These are phyloP conservation scores for Diplodia seriata DNA, from an alignment of 2,329 filamentous ascomycete genomes.

Conservation along the genomic window DNA sequence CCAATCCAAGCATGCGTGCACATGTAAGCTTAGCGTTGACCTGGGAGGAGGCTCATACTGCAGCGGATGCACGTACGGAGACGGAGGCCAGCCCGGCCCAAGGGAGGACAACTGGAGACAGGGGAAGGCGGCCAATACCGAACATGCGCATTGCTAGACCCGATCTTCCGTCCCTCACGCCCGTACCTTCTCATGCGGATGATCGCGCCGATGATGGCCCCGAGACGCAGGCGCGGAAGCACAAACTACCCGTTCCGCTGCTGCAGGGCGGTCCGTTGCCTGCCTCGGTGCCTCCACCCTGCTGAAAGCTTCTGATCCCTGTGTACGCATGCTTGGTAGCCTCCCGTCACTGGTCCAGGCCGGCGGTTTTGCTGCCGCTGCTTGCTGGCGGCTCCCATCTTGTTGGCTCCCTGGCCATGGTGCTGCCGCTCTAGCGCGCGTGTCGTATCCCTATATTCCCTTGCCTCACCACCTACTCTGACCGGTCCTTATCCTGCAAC, in stretches of 20 bases:
- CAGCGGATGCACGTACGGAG: not conserved
- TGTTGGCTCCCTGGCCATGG: not conserved
- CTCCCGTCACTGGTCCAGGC: constrained; percentile 1
- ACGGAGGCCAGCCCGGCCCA: constrained; percentile 1
- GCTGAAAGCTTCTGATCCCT: not conserved
- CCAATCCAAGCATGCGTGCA: too few relatives aligned
- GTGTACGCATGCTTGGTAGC: not conserved
- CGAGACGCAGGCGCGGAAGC: constrained; percentile 26
- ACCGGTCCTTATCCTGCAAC: constrained; percentile 4
- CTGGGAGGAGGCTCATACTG: not conserved
- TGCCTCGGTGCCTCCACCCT: not conserved
- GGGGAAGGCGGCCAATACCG: constrained; percentile 17
- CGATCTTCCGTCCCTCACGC: constrained; percentile 12
- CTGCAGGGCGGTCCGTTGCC: constrained; percentile 23
- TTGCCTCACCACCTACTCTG: constrained; percentile 3
- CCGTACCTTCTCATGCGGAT: constrained; percentile 11
- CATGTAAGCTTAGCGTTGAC: not conserved
- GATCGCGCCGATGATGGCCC: constrained; percentile 29
- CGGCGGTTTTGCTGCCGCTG: not conserved
- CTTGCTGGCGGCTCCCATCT: not conserved
- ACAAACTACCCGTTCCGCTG: constrained; percentile 25
- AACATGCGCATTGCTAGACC: not conserved
- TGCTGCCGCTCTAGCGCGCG: not conserved
- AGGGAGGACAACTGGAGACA: not conserved
- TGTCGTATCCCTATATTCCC: constrained; percentile 10